Conservation (phyloP, 371 early-diverging fungal species). For the Mortierella sp. region DNA sequence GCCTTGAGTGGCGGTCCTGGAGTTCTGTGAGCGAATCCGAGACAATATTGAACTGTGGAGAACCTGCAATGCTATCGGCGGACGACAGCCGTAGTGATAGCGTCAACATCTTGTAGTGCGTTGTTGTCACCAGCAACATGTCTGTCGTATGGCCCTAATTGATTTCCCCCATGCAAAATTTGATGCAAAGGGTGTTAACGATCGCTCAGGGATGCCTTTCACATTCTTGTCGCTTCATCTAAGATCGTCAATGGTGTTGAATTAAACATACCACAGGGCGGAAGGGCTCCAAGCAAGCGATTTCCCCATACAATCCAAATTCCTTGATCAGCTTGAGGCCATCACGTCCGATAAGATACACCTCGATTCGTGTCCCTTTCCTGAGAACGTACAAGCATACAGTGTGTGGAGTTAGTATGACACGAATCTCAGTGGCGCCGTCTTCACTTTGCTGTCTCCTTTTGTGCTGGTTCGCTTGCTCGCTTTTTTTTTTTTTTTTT, state of each 20-base stretch:
- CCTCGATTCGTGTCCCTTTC: slow-evolving; percentile 79
- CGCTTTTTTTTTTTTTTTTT: not conserved
- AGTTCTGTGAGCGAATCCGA: slow-evolving; percentile 39
- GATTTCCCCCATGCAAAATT: not conserved
- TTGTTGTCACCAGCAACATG: slow-evolving; percentile 40
- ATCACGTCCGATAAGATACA: slow-evolving; percentile 68
- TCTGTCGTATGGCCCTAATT: slow-evolving; percentile 35
- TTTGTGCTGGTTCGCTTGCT: no score
- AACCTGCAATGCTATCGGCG: not conserved
- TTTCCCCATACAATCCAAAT: slow-evolving; percentile 77
- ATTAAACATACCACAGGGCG: slow-evolving; percentile 63
- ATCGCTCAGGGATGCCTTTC: no score
- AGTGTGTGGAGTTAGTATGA: not conserved
- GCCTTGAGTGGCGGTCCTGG: slow-evolving; percentile 39
- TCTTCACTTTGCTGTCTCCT: not conserved
- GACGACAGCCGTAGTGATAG: slow-evolving; percentile 31
- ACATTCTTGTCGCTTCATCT: no score
- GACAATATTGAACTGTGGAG: slow-evolving; percentile 45
- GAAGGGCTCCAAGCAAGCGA: slow-evolving; percentile 68
- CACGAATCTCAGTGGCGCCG: not conserved
- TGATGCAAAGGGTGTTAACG: not conserved
- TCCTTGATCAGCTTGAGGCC: slow-evolving; percentile 73
- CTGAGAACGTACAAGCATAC: slow-evolving; percentile 47
- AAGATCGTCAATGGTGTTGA: no score
- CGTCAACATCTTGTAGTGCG: slow-evolving; percentile 44